Conservation (phyloP, 2,329 filamentous ascomycete genomes). For the Colletotrichum graminicola region DNA sequence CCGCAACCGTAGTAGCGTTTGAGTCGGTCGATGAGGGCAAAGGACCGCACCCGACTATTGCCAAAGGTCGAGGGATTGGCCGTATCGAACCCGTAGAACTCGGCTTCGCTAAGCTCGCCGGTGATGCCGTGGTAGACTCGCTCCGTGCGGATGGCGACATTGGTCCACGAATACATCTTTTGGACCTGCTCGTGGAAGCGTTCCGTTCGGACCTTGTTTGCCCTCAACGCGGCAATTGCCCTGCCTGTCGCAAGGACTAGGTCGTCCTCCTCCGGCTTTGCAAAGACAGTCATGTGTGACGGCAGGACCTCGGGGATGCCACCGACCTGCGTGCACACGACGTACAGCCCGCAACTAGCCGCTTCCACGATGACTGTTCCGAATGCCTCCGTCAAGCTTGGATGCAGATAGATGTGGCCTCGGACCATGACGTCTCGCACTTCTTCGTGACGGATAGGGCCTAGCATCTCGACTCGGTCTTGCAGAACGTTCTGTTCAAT, state of each 20-base stretch:
- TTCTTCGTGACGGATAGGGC: constrained; percentile 93
- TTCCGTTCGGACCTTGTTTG: constrained; percentile 89
- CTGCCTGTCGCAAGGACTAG: constrained; percentile 89
- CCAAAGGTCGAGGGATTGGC: constrained; percentile 73
- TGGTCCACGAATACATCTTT: constrained; percentile 98
- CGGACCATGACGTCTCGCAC: constrained; percentile 97
- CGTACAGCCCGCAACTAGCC: constrained; percentile 93
- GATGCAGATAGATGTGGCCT: constrained; percentile 96
- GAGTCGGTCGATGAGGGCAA: constrained; percentile 91
- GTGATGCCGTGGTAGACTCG: constrained; percentile 95
- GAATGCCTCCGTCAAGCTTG: constrained; percentile 95
- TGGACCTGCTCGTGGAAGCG: constrained; percentile 97
- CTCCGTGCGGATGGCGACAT: constrained; percentile 93
- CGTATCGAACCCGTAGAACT: constrained; percentile 87
- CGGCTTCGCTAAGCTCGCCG: constrained; percentile 84
- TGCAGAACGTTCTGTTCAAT: constrained; percentile 94
- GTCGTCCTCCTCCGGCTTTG: constrained; percentile 96
- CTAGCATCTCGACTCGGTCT: constrained; percentile 92
- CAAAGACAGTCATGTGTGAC: constrained; percentile 96
- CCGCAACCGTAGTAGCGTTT: constrained; percentile 98
- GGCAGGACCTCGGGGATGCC: constrained; percentile 97
- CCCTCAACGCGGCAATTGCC: constrained; percentile 87
- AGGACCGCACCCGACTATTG: constrained; percentile 82
- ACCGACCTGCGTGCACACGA: constrained; percentile 95
- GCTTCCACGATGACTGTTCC: constrained; percentile 98